Conservation (phyloP, 2,329 filamentous ascomycete genomes). For the Madurella fahalii region DNA sequence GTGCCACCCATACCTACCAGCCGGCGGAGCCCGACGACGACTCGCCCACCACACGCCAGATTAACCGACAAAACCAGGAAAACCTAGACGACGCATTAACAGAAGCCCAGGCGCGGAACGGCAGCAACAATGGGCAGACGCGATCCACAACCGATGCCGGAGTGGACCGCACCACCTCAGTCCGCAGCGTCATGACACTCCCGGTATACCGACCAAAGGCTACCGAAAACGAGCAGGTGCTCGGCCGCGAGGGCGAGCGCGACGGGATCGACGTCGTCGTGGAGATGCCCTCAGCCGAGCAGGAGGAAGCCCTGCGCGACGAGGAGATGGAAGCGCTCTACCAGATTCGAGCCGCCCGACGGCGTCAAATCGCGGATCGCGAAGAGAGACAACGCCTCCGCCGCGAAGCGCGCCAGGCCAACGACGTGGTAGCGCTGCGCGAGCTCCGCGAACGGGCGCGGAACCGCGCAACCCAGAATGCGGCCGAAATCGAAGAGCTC, state of each 20-base stretch:
- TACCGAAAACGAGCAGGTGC: conserved; percentile 71
- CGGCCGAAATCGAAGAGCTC: conserved; percentile 57
- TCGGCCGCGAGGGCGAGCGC: conserved; percentile 86
- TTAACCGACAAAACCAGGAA: conserved; percentile 12
- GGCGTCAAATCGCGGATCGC: conserved; percentile 70
- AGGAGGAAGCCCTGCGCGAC: conserved; percentile 74
- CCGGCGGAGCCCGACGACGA: conserved; percentile 14
- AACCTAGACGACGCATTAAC: conserved; percentile 21
- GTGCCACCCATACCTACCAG: conserved; percentile 6
- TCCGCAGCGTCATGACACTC: conserved; percentile 91
- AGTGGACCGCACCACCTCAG: conserved; percentile 77
- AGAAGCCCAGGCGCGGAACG: conserved; percentile 8
- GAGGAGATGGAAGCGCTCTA: conserved; percentile 91
- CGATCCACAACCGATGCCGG: conserved; percentile 27
- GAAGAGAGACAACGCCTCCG: conserved; percentile 69
- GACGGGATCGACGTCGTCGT: conserved; percentile 88
- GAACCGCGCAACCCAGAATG: conserved; percentile 39
- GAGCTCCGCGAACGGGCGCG: conserved; percentile 58
- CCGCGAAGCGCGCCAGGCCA: conserved; percentile 66
- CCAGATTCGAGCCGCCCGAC: conserved; percentile 76
- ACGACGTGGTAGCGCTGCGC: conserved; percentile 66
- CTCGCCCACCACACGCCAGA: conserved; percentile 12
- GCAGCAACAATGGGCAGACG: conserved; percentile 1
- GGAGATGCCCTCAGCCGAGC: conserved; percentile 75
- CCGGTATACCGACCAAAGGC: conserved; percentile 76